A percentile compares a stretch with the other conserved stretches of the same genome.
Evolutionary conservation across 805 yeast species (phyloP).

Genomic region (Vanderwaltozyma verrucispora): DNA sequence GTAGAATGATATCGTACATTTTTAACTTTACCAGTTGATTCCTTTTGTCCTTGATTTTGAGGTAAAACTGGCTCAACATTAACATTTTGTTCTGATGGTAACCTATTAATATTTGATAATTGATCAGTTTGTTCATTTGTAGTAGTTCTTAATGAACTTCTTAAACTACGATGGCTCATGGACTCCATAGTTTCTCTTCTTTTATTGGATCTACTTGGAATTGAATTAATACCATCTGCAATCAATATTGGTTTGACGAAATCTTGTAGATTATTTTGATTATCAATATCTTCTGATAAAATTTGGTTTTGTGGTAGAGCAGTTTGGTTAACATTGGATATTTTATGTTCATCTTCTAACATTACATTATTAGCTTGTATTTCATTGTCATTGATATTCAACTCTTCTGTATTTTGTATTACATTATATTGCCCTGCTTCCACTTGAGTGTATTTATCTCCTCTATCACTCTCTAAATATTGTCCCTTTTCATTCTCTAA

Average conservation of each 20-base stretch:
- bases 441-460: background rate
- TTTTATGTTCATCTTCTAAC: too few species aligned
- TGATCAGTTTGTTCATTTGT: background rate
- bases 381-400: too few species aligned
- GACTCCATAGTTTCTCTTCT: background rate
- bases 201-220: background rate
- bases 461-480: too few species aligned
- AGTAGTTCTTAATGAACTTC: background rate
- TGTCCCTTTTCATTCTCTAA: conserved; percentile 2
- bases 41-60: too few species aligned
- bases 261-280: background rate
- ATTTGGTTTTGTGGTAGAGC: too few species aligned
- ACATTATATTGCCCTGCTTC: background rate
- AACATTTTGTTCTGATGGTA: too few species aligned
- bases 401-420: background rate
- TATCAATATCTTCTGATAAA: background rate
- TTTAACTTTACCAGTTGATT: background rate
- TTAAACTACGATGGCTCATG: background rate
- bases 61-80: too few species aligned
- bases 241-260: background rate
- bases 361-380: too few species aligned
- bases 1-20: background rate
- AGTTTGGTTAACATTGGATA: too few species aligned
- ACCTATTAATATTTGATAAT: too few species aligned
- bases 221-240: background rate